Conservation (phyloP, 805 yeast genomes). For the Kregervanrija pseudodelftensis region DNA sequence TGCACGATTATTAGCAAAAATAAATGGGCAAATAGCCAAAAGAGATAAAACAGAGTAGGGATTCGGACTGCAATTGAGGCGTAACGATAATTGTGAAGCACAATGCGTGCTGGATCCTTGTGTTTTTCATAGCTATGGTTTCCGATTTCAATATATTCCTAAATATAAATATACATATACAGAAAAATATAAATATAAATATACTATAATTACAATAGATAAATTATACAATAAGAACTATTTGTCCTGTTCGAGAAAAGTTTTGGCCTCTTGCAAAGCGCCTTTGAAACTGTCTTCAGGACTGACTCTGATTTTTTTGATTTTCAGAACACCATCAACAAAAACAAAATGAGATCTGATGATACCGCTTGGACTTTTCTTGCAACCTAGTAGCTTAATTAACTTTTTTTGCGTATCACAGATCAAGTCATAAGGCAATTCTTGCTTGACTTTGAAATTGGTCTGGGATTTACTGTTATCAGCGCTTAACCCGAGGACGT, state of each 20-base stretch:
- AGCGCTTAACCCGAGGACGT: slow-evolving; percentile 75
- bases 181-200: too few relatives aligned
- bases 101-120: neutral
- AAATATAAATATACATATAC: too few relatives aligned
- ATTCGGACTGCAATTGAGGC: too few relatives aligned
- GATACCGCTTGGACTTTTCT: slow-evolving; percentile 66
- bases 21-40: too few relatives aligned
- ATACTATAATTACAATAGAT: neutral
- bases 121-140: neutral
- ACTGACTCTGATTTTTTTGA: slow-evolving; percentile 45
- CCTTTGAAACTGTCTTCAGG: slow-evolving; percentile 53
- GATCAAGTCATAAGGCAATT: slow-evolving; percentile 64
- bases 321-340: slow-evolving; percentile 61
- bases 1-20: too few relatives aligned
- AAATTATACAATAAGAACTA: neutral
- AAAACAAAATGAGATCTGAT: slow-evolving; percentile 92
- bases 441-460: slow-evolving; percentile 65
- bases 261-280: slow-evolving; percentile 52
- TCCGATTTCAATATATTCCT: too few relatives aligned
- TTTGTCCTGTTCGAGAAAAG: slow-evolving; percentile 19
- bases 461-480: slow-evolving; percentile 77
- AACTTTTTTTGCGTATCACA: slow-evolving; percentile 69
- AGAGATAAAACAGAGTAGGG: too few relatives aligned
- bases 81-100: too few relatives aligned
- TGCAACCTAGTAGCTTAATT: slow-evolving; percentile 74